Conservation (phyloP, 768 basidiomycete species). For the Pleurotus giganteus region DNA sequence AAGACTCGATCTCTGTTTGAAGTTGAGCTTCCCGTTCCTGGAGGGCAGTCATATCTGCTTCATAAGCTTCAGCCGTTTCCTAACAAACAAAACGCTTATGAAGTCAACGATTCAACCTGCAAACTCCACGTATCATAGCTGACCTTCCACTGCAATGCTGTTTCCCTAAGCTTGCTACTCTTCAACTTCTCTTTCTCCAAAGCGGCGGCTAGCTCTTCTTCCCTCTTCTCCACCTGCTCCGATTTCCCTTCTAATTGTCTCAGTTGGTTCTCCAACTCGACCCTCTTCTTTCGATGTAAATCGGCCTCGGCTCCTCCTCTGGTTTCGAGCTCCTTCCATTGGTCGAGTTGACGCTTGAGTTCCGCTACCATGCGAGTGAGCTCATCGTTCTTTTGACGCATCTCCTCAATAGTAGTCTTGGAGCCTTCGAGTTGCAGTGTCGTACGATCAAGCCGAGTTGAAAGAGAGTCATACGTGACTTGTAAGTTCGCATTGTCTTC, state of each 20-base stretch:
- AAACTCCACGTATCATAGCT: too few species aligned
- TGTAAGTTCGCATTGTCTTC: conserved; percentile 50
- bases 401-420: conserved; percentile 47
- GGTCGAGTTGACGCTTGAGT: conserved; percentile 61
- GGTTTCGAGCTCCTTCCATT: conserved; percentile 67
- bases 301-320: conserved; percentile 62
- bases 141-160: conserved; percentile 47
- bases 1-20: conserved; percentile 41
- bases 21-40: conserved; percentile 33
- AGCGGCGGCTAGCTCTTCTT: conserved; percentile 31
- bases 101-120: too few species aligned
- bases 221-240: conserved; percentile 25
- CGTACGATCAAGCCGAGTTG: conserved; percentile 55
- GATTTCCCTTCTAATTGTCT: conserved; percentile 41
- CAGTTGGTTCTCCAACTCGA: conserved; percentile 55
- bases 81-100: conserved; percentile 19
- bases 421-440: conserved; percentile 58
- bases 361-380: conserved; percentile 53
- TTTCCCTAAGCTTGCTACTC: conserved; percentile 40
- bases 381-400: conserved; percentile 57
- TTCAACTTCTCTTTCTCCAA: conserved; percentile 42
- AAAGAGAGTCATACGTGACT: conserved; percentile 40
- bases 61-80: conserved; percentile 36
- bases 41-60: conserved; percentile 32
- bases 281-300: conserved; percentile 47